Base-by-base conservation (phyloP, 495 filamentous ascomycete genomes). In the Penicilliopsis zonata region DNA sequence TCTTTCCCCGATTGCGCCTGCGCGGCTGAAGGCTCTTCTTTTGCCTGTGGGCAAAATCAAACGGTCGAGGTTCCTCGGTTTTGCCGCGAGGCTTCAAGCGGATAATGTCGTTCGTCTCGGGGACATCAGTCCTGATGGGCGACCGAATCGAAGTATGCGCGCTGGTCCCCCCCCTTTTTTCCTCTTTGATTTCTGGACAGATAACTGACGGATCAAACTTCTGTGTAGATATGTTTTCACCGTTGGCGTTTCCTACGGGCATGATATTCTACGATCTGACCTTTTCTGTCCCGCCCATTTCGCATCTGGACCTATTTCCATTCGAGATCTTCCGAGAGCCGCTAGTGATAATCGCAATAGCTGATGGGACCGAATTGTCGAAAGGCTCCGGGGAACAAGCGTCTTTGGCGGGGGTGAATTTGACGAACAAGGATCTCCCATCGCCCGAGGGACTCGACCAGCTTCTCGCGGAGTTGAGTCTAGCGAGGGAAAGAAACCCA, bases 231-330 rank as follows among this genome's bases (percentile, higher is more conserved):
- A 87, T 93, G 78, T 94, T 98, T 53, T 92, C 86, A 26, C 90
- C 90, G 16, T 65, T 93, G 41, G 86, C 85, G 2, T 96, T 93
- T 52, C 88, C 88, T 6, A 74, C 74, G 37, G 90, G 90, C 34
- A 74, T 78, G 41, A 79, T 99, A 41, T 70, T 95, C 39, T 95
- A 92, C 67, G 81, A 94, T 50, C 67, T 95, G 33, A 78, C 82
- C 23, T 84, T 80, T 31, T 79, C 82, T 38, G 63, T 82, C 40
- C 76, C 85, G 30, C 71, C 83, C 21, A 67, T 80, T 21, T 80
- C 82, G 22, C 85, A 87, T 49, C 59, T 85, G 12, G 70, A 80
- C 13, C 53, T 88, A 18, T 80, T 80, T 10, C 87, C 87, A 1
- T 93, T 92, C 56, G 86, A 94, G 44, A 57, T 83, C 15, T 88